Percentiles rank a stretch among this genome's conserved stretches.
These are phyloP conservation scores for Xylariales sp. DNA, from an alignment of 2,329 filamentous ascomycete genomes.

Conservation along the genomic window DNA sequence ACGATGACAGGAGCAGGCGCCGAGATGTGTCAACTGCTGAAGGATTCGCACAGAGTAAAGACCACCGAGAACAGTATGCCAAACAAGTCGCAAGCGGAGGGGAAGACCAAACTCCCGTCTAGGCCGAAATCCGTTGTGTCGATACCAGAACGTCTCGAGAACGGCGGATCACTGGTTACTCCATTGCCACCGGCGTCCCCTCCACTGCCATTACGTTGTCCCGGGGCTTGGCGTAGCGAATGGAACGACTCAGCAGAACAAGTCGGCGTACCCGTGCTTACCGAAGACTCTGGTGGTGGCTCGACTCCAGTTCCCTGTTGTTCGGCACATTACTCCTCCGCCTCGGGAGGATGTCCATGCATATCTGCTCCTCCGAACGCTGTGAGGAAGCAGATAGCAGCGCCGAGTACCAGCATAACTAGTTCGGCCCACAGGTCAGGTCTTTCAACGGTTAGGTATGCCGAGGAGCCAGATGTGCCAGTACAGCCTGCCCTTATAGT, in stretches of 20 bases:
- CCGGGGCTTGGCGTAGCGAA: conserved; percentile 21
- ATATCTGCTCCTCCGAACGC: too few relatives aligned
- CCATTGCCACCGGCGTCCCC: conserved; percentile 13
- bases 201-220: conserved; percentile 3
- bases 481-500: too few relatives aligned
- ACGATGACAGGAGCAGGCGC: conserved; percentile 21
- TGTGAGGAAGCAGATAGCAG: too few relatives aligned
- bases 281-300: too few relatives aligned
- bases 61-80: background rate
- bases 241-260: conserved; percentile 20
- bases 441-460: too few relatives aligned
- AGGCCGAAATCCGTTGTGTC: background rate
- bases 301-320: too few relatives aligned
- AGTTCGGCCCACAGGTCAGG: too few relatives aligned
- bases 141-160: background rate
- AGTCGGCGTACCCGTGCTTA: too few relatives aligned
- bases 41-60: background rate
- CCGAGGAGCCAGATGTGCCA: too few relatives aligned
- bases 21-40: background rate
- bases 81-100: background rate
- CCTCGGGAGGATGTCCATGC: too few relatives aligned
- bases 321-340: too few relatives aligned
- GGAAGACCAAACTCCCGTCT: background rate
- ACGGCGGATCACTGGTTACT: conserved; percentile 14
- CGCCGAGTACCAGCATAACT: too few relatives aligned